Evolutionary conservation across 176 grass and related monocot genomes (phyloP), one percentile per base, ranked within the genome.

Genomic region (Ensete ventricosum): DNA sequence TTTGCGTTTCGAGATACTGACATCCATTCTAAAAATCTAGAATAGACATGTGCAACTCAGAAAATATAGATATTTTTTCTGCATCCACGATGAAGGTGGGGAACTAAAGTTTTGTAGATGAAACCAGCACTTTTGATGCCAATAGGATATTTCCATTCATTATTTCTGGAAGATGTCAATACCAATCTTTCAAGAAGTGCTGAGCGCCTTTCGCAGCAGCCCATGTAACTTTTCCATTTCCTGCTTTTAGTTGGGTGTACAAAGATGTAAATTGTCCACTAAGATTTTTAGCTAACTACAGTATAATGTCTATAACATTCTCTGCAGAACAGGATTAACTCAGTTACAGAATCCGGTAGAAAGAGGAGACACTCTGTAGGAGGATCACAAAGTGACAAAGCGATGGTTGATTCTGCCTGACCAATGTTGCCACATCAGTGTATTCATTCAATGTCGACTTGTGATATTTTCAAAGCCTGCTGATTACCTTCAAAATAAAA

Each of bases 401-500:
- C 82, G 87, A 83, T 84, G 77, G 76, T 50, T 97, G 94, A 72
- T 93, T 93, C 82, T 89, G 86, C 82, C 94, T 85, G 16, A 93
- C 87, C 77, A 97, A 88, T 79, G 94, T 97, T 82, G 91, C 78
- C 71, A 90, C 90, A 82, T 97, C 94, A 79, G n/a, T n/a, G n/a
- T n/a, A 68, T 76, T 22, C 75, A 84, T 22, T 88, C 66, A 67
- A 75, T 76, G 67, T 87, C 88, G 23, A 72, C 73, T 81, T 78
- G 63, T 67, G 79, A 87, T 83, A 97, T 87, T 75, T 97, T 67
- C 81, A 93, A 82, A 74, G 81, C 82, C 62, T 66, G 71, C 49
- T 91, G 80, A 73, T 52, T 59, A 77, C 86, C 83, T 77, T 82
- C 77, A 51, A 69, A 14, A 23, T 75, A 63, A 78, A 80, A 50